Base-by-base conservation (phyloP, 768 basidiomycete genomes). In the Serendipita sp. region DNA sequence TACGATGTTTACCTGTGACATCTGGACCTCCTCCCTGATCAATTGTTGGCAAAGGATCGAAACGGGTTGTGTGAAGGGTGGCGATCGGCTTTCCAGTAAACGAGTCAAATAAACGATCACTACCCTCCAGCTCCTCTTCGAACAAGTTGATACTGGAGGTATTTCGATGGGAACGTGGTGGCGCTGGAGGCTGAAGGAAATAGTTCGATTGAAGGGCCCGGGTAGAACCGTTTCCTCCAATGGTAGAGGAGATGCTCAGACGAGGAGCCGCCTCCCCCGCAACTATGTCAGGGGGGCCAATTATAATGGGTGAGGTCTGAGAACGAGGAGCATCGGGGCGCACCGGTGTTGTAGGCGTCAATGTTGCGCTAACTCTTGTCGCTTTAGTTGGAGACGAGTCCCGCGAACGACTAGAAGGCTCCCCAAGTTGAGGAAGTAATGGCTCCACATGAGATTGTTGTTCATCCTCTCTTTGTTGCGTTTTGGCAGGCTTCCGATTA, bases 1-100 rank as follows among this genome's bases (percentile, higher is more conserved):
- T n/a, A 27, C 55, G 55, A 36, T 60, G 55, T 27, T 60, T 60
- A 6, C 8, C 48, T 18, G 18, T 16, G 29, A 18, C 29, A 16
- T 31, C 29, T 18, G 48, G 48, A n/a, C 55, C 31, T 29, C 34
- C 55, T n/a, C 4, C n/a, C 34, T 60, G 55, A 36, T 29, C 23
- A 31, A 60, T 29, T 27, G 55, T 60, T 34, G 27, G 27, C 27
- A 60, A 60, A 8, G 55, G 16, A n/a, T 60, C 55, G 16, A n/a
- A 11, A 16, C 34, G 23, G 23, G 33, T 31, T 23, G 27, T 23
- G 27, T 60, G 23, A n/a, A 60, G 18, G 23, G 34, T 36, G 8
- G 55, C 55, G 8, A 60, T n/a, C 10, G 55, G 55, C 55, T 34
- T 23, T 29, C 55, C 55, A n/a, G 55, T 60, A 31, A 60, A 60